Evolutionary conservation across 1,284 basidiomycete genomes (phyloP).

Genomic region (Takashimella koratensis): DNA sequence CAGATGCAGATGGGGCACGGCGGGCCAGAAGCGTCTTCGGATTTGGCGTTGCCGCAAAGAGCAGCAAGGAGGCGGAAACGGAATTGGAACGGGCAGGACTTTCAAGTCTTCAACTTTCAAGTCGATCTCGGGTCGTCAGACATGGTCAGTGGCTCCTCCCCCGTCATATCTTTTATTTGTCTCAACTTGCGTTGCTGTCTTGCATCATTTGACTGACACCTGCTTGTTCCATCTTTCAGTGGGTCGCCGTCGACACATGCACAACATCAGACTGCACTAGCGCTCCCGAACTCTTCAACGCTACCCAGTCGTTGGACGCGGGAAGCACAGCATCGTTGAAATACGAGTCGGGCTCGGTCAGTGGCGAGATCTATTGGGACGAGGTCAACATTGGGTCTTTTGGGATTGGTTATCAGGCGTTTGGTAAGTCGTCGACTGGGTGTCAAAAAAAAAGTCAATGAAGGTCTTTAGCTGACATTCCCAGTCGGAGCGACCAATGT

Average conservation of each 20-base stretch:
- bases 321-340: slow-evolving; percentile 25
- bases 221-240: no score
- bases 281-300: slow-evolving; percentile 33
- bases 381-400: slow-evolving; percentile 39
- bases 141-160: slow-evolving; percentile 30
- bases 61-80: background rate
- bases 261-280: slow-evolving; percentile 31
- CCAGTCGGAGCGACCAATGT: slow-evolving; percentile 37
- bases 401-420: slow-evolving; percentile 46
- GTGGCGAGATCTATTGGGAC: slow-evolving; percentile 48
- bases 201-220: background rate
- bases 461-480: background rate
- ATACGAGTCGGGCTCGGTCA: slow-evolving; percentile 36
- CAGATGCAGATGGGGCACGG: slow-evolving; percentile 37
- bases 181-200: background rate
- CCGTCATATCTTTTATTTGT: background rate
- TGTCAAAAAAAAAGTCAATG: no score
- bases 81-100: slow-evolving; percentile 4
- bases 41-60: background rate
- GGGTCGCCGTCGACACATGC: slow-evolving; percentile 42
- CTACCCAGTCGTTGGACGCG: slow-evolving; percentile 32
- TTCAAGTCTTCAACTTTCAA: slow-evolving; percentile 39
- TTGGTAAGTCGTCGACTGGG: slow-evolving; percentile 31
- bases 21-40: background rate
- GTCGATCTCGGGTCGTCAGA: slow-evolving; percentile 49